phyloP scores from a whole-genome alignment of 2,329 filamentous ascomycete genomes.

The Microsporum ferrugineum region DNA sequence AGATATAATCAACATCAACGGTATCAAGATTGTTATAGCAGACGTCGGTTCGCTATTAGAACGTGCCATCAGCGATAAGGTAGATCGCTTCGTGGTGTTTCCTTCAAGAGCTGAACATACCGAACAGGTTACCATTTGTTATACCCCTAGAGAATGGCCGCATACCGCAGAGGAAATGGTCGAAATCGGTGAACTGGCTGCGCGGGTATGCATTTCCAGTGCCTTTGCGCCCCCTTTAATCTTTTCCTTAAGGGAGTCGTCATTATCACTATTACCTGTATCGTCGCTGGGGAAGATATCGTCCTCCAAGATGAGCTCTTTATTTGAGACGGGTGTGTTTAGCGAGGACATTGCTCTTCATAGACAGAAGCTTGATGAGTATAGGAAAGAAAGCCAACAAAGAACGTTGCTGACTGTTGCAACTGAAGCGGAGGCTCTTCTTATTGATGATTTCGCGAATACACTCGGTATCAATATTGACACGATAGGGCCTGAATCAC shows the following conservation, averaged over 20 bases:
- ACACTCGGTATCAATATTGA: slow-evolving; percentile 8
- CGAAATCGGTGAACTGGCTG: not conserved
- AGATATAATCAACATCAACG: slow-evolving; percentile 40
- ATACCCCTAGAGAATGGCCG: slow-evolving; percentile 23
- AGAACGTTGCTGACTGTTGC: not conserved
- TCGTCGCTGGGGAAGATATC: slow-evolving; percentile 36
- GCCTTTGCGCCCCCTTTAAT: slow-evolving; percentile 17
- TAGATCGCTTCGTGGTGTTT: slow-evolving; percentile 32
- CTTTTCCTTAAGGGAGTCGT: slow-evolving; percentile 15
- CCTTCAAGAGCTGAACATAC: slow-evolving; percentile 23
- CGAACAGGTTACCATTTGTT: slow-evolving; percentile 33
- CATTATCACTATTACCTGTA: slow-evolving; percentile 20
- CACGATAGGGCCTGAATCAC: slow-evolving; percentile 13
- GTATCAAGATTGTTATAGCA: slow-evolving; percentile 31
- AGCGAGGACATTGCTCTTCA: not conserved
- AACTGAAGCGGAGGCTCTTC: not conserved
- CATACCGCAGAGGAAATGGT: slow-evolving; percentile 16
- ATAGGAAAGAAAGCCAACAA: not conserved
- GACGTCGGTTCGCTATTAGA: slow-evolving; percentile 34
- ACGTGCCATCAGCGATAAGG: slow-evolving; percentile 13
- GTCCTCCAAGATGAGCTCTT: slow-evolving; percentile 24
- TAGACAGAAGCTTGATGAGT: not conserved
- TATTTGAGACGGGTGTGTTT: slow-evolving; percentile 23
- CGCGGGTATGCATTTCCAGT: not conserved
- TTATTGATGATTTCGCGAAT: not conserved